Percentiles rank a stretch among this genome's conserved stretches.
phyloP scores from a whole-genome alignment of 108 stramenopile genomes.

The Cyclotella distinguenda region DNA sequence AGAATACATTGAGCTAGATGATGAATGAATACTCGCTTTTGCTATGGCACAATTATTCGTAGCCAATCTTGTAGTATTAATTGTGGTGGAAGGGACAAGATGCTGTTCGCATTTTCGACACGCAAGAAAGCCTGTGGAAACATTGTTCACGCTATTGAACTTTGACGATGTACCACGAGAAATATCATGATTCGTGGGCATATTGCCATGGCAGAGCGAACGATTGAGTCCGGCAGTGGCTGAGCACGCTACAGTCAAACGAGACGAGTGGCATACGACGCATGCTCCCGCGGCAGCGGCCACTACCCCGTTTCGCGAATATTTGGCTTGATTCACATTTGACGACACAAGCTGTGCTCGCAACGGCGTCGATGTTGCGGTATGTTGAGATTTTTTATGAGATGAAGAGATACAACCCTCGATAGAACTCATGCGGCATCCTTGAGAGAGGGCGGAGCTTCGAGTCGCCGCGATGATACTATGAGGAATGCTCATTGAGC shows the following conservation, averaged over 20 bases:
- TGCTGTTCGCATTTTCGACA: background rate
- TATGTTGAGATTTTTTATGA: background rate
- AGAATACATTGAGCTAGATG: background rate
- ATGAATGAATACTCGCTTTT: conserved; percentile 6
- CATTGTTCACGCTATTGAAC: no score
- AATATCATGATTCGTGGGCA: background rate
- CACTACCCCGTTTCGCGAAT: conserved; percentile 1
- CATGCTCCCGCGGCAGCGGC: conserved; percentile 19
- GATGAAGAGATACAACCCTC: conserved; percentile 6
- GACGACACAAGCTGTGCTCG: conserved; percentile 15
- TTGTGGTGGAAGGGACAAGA: background rate
- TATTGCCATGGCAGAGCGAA: conserved; percentile 3
- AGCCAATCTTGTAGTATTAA: background rate
- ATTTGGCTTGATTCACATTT: background rate
- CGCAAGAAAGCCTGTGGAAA: background rate
- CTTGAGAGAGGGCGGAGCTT: conserved; percentile 11
- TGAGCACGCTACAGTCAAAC: conserved; percentile 21
- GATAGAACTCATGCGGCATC: conserved; percentile 16
- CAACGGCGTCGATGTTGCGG: conserved; percentile 3
- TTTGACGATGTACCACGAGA: background rate
- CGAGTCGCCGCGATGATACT: conserved; percentile 4
- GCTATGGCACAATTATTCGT: background rate
- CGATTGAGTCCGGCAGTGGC: conserved; percentile 10
- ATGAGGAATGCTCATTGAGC: background rate
- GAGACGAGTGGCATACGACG: conserved; percentile 22